Evolutionary conservation across 495 filamentous ascomycete genomes (phyloP).

Genomic region (Penicillium riverlandense): DNA sequence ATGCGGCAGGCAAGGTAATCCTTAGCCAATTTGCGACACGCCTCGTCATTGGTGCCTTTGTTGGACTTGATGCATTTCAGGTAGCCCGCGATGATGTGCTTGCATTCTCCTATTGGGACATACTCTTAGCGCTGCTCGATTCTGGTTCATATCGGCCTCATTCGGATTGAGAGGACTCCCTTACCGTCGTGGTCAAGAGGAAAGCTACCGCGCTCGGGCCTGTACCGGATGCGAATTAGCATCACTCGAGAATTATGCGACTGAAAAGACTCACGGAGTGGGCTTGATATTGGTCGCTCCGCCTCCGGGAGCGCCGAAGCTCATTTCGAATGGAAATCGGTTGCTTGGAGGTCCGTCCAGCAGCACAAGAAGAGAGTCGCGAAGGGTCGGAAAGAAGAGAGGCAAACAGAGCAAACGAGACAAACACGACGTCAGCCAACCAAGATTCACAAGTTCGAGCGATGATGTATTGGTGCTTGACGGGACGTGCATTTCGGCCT

Average conservation of each 20-base stretch:
- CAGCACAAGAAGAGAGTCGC: background rate
- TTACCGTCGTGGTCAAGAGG: conserved; percentile 91
- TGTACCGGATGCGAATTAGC: conserved; percentile 17
- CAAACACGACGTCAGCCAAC: conserved; percentile 22
- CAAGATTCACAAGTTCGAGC: conserved; percentile 1
- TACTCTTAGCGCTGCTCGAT: background rate
- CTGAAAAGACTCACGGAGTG: conserved; percentile 54
- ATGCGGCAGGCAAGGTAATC: conserved; percentile 85
- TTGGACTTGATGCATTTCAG: conserved; percentile 75
- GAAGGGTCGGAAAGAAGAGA: background rate
- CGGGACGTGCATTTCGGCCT: conserved; percentile 1
- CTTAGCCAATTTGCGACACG: conserved; percentile 80
- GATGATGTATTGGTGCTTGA: conserved; percentile 14
- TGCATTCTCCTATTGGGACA: conserved; percentile 71
- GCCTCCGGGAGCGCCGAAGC: conserved; percentile 74
- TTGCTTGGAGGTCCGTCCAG: too few relatives aligned
- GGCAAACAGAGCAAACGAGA: conserved; percentile 33
- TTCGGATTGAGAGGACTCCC: background rate
- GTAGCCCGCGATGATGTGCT: conserved; percentile 74
- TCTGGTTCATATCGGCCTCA: background rate
- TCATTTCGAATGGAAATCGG: conserved; percentile 24
- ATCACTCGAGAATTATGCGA: too few relatives aligned
- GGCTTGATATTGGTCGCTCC: conserved; percentile 64
- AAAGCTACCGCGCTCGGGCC: conserved; percentile 92
- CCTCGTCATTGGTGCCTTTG: conserved; percentile 74